A percentile compares a stretch with the other conserved stretches of the same genome.
These are phyloP conservation scores for Phycomyces nitens DNA, from an alignment of 192 early-diverging fungal species.

Conservation along the genomic window DNA sequence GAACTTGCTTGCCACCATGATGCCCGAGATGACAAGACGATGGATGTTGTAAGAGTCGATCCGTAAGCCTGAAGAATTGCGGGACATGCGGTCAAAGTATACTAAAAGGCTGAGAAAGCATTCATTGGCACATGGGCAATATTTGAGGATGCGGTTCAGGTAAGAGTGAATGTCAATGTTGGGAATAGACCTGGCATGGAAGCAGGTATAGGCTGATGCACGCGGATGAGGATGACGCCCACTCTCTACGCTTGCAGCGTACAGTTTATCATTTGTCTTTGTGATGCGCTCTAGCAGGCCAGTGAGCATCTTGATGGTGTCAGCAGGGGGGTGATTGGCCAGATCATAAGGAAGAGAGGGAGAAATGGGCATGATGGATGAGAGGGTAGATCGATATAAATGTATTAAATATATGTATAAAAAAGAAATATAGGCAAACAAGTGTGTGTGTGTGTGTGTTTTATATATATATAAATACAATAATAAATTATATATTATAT, in stretches of 20 bases:
- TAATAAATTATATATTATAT: no score
- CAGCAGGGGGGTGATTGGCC: conserved; percentile 45
- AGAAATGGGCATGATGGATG: not conserved
- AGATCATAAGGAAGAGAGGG: conserved; percentile 34
- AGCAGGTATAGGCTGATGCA: conserved; percentile 63
- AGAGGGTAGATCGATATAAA: no score
- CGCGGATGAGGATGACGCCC: conserved; percentile 12
- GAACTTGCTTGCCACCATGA: conserved; percentile 86
- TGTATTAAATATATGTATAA: no score
- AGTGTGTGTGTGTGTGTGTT: no score
- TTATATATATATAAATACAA: no score
- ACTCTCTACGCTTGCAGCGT: not conserved
- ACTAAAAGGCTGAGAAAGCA: conserved; percentile 82
- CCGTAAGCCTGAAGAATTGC: conserved; percentile 40
- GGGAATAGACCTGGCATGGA: conserved; percentile 88
- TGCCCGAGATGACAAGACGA: conserved; percentile 81
- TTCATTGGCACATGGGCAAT: conserved; percentile 88
- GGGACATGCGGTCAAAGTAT: conserved; percentile 84
- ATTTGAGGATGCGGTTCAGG: conserved; percentile 82
- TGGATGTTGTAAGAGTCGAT: conserved; percentile 84
- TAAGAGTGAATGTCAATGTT: conserved; percentile 86
- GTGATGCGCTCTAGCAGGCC: conserved; percentile 55
- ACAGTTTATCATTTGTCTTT: conserved; percentile 53
- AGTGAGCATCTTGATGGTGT: conserved; percentile 60
- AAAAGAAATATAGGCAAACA: no score